Conservation (phyloP, 176 grass and related monocot species). For the Rhynchospora tenuis region DNA sequence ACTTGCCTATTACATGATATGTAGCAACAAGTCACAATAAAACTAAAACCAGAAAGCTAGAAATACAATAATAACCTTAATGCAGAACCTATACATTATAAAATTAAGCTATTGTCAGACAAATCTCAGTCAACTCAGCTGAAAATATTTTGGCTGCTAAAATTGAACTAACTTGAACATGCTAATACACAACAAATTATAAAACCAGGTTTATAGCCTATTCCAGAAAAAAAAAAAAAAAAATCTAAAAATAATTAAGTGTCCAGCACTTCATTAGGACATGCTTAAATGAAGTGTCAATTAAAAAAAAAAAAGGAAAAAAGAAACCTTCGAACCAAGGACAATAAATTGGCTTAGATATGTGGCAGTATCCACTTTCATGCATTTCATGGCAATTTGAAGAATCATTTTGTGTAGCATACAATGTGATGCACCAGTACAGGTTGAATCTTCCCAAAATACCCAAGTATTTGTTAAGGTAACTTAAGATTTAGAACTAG, state of each 20-base stretch:
- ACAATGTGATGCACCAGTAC: conserved; percentile 54
- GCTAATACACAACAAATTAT: background rate
- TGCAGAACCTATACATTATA: background rate
- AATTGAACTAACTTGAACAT: background rate
- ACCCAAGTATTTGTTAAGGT: conserved; percentile 50
- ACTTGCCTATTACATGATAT: conserved; percentile 42
- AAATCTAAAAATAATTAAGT: background rate
- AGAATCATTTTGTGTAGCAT: conserved; percentile 69
- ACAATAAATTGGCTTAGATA: conserved; percentile 51
- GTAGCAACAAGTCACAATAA: background rate
- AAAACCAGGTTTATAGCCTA: background rate
- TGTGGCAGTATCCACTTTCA: conserved; percentile 26
- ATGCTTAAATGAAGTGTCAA: background rate
- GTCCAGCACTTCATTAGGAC: background rate
- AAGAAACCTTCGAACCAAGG: conserved; percentile 62
- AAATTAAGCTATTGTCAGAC: background rate
- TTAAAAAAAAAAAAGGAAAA: background rate
- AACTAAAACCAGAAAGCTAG: background rate
- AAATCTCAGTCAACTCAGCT: background rate
- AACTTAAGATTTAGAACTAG: background rate
- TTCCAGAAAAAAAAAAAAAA: background rate
- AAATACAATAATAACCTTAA: background rate
- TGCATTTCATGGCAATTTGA: conserved; percentile 63
- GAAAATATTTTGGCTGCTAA: background rate
- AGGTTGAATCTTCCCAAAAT: conserved; percentile 73